phyloP scores from a whole-genome alignment of 1,139 yeast genomes.

The Saccharomycopsis phalli region DNA sequence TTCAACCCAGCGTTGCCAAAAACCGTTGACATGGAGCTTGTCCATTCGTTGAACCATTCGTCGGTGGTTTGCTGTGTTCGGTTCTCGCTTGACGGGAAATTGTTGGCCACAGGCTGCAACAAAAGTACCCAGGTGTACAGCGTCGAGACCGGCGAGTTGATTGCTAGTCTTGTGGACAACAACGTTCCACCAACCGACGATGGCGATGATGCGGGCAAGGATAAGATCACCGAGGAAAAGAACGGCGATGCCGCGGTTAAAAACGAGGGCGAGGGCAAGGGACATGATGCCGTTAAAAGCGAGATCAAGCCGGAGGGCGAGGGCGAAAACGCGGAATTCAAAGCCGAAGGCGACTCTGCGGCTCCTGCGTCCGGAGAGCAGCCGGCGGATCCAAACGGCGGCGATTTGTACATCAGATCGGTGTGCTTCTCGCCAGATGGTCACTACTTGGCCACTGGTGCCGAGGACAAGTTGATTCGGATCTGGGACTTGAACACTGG shows the following conservation, averaged over 20 bases:
- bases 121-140: conserved; percentile 91
- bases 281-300: no score
- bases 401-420: conserved; percentile 87
- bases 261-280: conserved; percentile 27
- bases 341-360: conserved; percentile 28
- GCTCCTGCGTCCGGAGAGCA: conserved; percentile 21
- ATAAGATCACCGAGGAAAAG: no score
- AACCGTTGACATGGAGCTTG: conserved; percentile 73
- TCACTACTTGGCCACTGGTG: conserved; percentile 91
- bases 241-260: conserved; percentile 10
- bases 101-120: conserved; percentile 94
- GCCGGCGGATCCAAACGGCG: conserved; percentile 27
- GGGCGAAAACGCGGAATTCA: conserved; percentile 30
- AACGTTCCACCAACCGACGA: conserved; percentile 35
- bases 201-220: conserved; percentile 24
- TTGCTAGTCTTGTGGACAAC: conserved; percentile 84
- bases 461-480: conserved; percentile 92
- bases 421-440: conserved; percentile 98
- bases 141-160: conserved; percentile 84
- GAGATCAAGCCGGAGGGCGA: no score
- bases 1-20: conserved; percentile 83
- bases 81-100: conserved; percentile 87
- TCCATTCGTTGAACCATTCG: conserved; percentile 84
- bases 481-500: conserved; percentile 92
- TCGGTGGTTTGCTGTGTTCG: conserved; percentile 96